Percentiles rank a stretch among this genome's conserved stretches.
Evolutionary conservation across 2,329 filamentous ascomycete genomes (phyloP).

Genomic region (Phialophora expanda): DNA sequence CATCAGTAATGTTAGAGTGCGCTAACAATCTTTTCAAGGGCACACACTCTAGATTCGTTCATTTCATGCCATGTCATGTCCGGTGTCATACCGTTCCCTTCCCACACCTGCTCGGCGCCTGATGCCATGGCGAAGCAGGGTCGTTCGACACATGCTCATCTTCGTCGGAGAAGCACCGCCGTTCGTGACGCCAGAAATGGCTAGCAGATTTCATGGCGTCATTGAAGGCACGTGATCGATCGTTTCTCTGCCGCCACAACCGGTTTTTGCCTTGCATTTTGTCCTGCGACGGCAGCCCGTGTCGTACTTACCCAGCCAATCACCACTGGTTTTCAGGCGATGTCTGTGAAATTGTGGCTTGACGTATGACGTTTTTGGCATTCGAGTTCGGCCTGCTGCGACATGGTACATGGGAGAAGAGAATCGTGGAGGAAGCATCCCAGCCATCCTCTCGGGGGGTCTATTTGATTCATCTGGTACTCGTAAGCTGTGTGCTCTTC

Average conservation of each 20-base stretch:
- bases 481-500: not conserved
- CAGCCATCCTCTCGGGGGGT: slow-evolving; percentile 1
- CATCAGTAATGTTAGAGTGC: too few relatives aligned
- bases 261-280: slow-evolving; percentile 25
- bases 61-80: too few relatives aligned
- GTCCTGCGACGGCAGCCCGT: not conserved
- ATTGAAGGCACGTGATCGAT: slow-evolving; percentile 16
- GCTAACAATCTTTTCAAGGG: too few relatives aligned
- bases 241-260: slow-evolving; percentile 27
- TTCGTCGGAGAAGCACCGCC: not conserved
- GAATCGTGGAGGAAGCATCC: not conserved
- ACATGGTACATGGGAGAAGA: slow-evolving; percentile 28
- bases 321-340: not conserved
- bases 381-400: slow-evolving; percentile 1
- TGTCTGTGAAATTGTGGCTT: slow-evolving; percentile 22
- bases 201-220: not conserved
- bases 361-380: slow-evolving; percentile 24
- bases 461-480: not conserved
- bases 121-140: too few relatives aligned
- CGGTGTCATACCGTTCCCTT: too few relatives aligned
- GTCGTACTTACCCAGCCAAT: not conserved
- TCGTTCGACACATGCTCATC: not conserved
- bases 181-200: not conserved
- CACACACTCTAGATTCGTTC: too few relatives aligned
- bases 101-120: too few relatives aligned